Conservation (phyloP, 2,329 filamentous ascomycete genomes). For the Celoporthe dispersa region DNA sequence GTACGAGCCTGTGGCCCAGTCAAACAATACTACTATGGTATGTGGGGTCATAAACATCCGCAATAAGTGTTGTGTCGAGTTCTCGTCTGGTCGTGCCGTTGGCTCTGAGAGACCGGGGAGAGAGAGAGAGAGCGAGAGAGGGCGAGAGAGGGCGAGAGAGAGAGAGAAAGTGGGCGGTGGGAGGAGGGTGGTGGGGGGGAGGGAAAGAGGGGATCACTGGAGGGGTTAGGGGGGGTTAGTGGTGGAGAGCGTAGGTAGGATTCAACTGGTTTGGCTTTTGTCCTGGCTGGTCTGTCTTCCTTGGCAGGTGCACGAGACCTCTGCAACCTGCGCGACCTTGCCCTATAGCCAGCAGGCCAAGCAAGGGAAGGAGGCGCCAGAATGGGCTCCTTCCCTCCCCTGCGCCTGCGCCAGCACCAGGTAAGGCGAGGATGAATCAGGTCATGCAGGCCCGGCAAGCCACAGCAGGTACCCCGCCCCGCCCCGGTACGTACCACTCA, state of each 20-base stretch:
- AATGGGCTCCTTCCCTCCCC: background rate
- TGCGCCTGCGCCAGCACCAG: background rate
- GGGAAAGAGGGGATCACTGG: no score
- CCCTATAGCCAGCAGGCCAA: background rate
- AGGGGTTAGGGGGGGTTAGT: no score
- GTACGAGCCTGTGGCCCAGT: background rate
- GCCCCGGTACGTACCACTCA: background rate
- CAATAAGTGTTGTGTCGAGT: background rate
- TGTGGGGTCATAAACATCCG: slow-evolving; percentile 1
- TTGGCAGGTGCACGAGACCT: background rate
- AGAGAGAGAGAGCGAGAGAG: no score
- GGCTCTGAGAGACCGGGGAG: no score
- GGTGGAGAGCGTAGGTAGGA: background rate
- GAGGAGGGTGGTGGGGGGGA: no score
- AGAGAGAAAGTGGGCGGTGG: background rate
- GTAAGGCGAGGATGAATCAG: background rate
- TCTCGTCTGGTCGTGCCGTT: background rate
- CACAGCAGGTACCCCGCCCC: slow-evolving; percentile 2
- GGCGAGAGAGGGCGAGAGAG: no score
- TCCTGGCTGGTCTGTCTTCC: background rate
- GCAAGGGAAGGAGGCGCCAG: background rate
- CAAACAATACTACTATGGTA: slow-evolving; percentile 1
- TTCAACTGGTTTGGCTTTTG: background rate
- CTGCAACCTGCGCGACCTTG: background rate
- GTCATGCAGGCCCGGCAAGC: background rate